phyloP scores from a whole-genome alignment of 139 green algal species.

The Coelastrella sp. region DNA sequence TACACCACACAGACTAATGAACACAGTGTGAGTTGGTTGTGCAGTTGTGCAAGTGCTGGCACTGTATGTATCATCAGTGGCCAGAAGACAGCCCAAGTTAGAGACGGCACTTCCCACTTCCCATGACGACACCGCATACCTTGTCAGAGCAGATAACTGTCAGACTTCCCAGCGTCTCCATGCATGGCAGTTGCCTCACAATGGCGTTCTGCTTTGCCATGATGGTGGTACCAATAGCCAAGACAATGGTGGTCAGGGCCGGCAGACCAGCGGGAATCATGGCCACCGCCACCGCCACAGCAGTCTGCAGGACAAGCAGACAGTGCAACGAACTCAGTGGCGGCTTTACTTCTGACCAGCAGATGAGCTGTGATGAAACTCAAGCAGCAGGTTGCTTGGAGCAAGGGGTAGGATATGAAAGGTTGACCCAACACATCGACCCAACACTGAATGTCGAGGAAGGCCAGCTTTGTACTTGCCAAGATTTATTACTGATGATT shows the following conservation, averaged over 20 bases:
- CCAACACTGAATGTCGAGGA: neutral
- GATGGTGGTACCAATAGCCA: slow-evolving; percentile 53
- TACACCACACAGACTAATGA: too few relatives aligned
- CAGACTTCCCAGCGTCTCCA: slow-evolving; percentile 65
- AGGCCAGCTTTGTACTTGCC: too few relatives aligned
- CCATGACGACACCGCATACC: neutral
- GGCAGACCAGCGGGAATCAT: slow-evolving; percentile 64
- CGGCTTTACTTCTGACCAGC: neutral
- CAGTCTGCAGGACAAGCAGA: slow-evolving; percentile 42
- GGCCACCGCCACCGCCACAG: slow-evolving; percentile 60
- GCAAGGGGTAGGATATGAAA: too few relatives aligned
- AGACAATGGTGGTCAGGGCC: slow-evolving; percentile 63
- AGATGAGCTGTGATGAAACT: neutral
- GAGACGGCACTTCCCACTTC: too few relatives aligned
- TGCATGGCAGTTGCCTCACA: slow-evolving; percentile 52
- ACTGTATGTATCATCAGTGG: too few relatives aligned
- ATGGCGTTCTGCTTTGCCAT: slow-evolving; percentile 64
- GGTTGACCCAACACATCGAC: neutral
- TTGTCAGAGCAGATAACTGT: slow-evolving; percentile 70
- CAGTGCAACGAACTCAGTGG: neutral
- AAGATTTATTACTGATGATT: too few relatives aligned
- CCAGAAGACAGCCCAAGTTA: too few relatives aligned
- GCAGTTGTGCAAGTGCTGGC: too few relatives aligned
- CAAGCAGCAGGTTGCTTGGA: too few relatives aligned
- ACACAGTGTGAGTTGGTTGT: too few relatives aligned